Percentiles rank a stretch among this genome's conserved stretches.
These are phyloP conservation scores for Calycina herbarum DNA, from an alignment of 2,329 filamentous ascomycete genomes.

Conservation along the genomic window DNA sequence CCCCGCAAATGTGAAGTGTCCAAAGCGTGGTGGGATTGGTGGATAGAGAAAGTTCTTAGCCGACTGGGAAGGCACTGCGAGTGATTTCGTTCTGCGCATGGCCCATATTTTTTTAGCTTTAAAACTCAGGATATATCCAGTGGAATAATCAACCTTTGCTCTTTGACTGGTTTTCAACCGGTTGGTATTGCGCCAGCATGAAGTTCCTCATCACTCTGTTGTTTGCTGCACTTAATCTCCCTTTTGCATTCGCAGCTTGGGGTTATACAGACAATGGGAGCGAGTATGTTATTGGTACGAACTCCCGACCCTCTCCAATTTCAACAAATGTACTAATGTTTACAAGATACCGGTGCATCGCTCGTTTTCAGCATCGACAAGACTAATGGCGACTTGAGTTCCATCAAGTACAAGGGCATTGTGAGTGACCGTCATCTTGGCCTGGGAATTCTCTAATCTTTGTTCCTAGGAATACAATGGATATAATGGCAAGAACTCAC, in stretches of 20 bases:
- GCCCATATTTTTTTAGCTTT: no score
- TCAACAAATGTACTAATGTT: background rate
- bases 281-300: slow-evolving; percentile 40
- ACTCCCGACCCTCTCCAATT: background rate
- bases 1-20: background rate
- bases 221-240: slow-evolving; percentile 15
- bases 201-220: slow-evolving; percentile 13
- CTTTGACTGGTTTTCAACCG: background rate
- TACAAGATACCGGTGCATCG: slow-evolving; percentile 35
- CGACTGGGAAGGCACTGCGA: background rate
- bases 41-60: background rate
- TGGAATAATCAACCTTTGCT: background rate
- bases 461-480: background rate
- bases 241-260: slow-evolving; percentile 40
- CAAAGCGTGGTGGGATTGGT: background rate
- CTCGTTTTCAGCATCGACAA: slow-evolving; percentile 41
- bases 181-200: slow-evolving; percentile 7
- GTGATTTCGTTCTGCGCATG: background rate
- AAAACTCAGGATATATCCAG: background rate
- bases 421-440: background rate
- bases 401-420: slow-evolving; percentile 38
- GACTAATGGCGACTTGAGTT: slow-evolving; percentile 40
- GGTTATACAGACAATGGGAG: slow-evolving; percentile 42
- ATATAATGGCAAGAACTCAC: background rate
- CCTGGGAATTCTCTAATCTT: background rate